Evolutionary conservation across 2,329 filamentous ascomycete genomes (phyloP).

Genomic region (Penicillium thymicola): DNA sequence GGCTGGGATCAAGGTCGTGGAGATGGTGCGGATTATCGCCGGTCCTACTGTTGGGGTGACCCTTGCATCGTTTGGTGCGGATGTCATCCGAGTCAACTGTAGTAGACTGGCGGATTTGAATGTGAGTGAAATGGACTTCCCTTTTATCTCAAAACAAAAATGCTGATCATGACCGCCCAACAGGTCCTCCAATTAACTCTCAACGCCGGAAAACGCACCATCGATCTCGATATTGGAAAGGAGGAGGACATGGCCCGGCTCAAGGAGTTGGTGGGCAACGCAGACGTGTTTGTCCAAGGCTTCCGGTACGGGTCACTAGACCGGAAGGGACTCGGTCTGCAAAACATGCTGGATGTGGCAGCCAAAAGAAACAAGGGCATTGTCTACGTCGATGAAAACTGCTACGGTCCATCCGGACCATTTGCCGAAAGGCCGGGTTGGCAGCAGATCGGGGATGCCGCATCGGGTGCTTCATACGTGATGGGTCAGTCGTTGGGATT

Average conservation of each 20-base stretch:
- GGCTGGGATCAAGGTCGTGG: constrained; percentile 50
- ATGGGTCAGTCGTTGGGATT: constrained; percentile 34
- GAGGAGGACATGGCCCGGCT: constrained; percentile 42
- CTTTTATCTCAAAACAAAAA: neutral
- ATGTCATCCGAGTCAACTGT: constrained; percentile 48
- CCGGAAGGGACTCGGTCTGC: constrained; percentile 30
- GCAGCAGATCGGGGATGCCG: constrained; percentile 52
- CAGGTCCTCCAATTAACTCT: constrained; percentile 23
- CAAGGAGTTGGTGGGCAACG: constrained; percentile 42
- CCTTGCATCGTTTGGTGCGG: constrained; percentile 46
- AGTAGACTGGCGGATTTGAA: constrained; percentile 38
- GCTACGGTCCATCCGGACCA: constrained; percentile 49
- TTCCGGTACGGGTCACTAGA: constrained; percentile 48
- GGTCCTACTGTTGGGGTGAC: constrained; percentile 44
- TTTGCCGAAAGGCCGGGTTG: constrained; percentile 49
- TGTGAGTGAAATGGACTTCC: constrained; percentile 10
- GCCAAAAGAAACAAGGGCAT: constrained; percentile 43
- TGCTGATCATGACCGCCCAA: neutral
- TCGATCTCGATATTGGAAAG: constrained; percentile 47
- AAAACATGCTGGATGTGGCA: constrained; percentile 42
- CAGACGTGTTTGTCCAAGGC: constrained; percentile 54
- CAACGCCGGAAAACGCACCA: constrained; percentile 25
- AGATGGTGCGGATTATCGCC: constrained; percentile 39
- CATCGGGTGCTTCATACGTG: constrained; percentile 38
- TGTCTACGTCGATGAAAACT: constrained; percentile 51